Conservation (phyloP, 179 eudicot genomes). For the Gypsophila paniculata region DNA sequence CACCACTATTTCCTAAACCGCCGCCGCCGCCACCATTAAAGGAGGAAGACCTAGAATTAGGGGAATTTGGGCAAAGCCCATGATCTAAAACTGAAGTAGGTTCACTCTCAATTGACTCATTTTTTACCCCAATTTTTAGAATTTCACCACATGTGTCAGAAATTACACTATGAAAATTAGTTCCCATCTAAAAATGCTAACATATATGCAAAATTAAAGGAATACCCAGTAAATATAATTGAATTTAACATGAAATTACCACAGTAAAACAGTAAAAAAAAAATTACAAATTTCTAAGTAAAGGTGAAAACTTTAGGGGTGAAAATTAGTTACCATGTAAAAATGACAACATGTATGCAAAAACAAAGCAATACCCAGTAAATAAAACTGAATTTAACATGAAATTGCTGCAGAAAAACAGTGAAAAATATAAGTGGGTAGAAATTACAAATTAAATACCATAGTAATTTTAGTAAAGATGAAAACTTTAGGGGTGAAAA, state of each 20-base stretch:
- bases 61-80: conserved; percentile 37
- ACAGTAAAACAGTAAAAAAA: not conserved
- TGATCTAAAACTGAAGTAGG: conserved; percentile 46
- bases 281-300: not conserved
- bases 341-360: conserved; percentile 4
- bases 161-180: not conserved
- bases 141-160: conserved; percentile 7
- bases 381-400: not conserved
- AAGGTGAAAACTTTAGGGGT: conserved; percentile 2
- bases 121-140: conserved; percentile 14
- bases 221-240: conserved; percentile 1
- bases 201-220: conserved; percentile 11
- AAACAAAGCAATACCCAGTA: conserved; percentile 14
- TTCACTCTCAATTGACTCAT: conserved; percentile 33
- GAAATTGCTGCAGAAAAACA: not conserved
- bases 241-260: not conserved
- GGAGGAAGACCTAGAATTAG: conserved; percentile 39
- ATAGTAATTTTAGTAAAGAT: not conserved
- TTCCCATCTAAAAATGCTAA: conserved; percentile 17
- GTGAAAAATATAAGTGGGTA: not conserved
- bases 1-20: conserved; percentile 26
- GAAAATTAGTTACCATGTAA: conserved; percentile 13
- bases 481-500: conserved; percentile 1
- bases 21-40: conserved; percentile 15
- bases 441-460: not conserved